Evolutionary conservation across 768 basidiomycete species (phyloP), one percentile per base, ranked within the genome.

Genomic region (Sporobolomyces roseus): DNA sequence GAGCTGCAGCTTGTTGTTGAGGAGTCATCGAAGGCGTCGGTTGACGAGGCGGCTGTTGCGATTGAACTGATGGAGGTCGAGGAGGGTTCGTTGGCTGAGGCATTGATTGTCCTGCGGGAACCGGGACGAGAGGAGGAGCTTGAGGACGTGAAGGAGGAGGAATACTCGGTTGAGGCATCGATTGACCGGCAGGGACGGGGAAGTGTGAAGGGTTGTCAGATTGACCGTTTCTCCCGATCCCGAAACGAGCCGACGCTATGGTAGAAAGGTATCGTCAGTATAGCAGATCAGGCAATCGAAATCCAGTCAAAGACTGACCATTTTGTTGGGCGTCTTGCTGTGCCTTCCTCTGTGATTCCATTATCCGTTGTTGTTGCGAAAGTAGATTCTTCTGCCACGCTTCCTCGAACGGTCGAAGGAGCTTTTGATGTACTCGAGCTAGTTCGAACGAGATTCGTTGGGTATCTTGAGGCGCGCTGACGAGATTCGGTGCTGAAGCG

Each of bases 401-500:
- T 29, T 75, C 75, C 58, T 75, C 75, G 61, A 74, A 75, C 21
- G 75, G 72, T 19, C 56, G 52, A 33, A 75, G 59, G 32, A 72
- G 60, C 19, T 66, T 63, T 13, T 63, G 38, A 60, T 74, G 74
- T 29, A 61, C 51, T 29, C 51, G 61, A 25, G 72, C 71, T 45
- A 75, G 68, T 55, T 74, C 67, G 46, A 65, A 17, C 35, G 67
- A 61, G 49, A 74, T 49, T 17, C 74, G 66, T 45, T 66, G 67
- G 53, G 71, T 72, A 3, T 63, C 64, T 53, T 53, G 54, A 30
- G 65, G 36, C 14, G 63, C 43, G 23, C 52, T 51, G 13, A 43
- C 46, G 9, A 66, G 45, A 9, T 48, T 32, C 1, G 33, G 16
- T 1, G 51, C 33, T 1, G 68, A 53, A 8, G 63, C 29, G 63